A percentile compares a stretch with the other conserved stretches of the same genome.
phyloP scores from a whole-genome alignment of 139 green algal species.

The Tetradesmus obliquus region DNA sequence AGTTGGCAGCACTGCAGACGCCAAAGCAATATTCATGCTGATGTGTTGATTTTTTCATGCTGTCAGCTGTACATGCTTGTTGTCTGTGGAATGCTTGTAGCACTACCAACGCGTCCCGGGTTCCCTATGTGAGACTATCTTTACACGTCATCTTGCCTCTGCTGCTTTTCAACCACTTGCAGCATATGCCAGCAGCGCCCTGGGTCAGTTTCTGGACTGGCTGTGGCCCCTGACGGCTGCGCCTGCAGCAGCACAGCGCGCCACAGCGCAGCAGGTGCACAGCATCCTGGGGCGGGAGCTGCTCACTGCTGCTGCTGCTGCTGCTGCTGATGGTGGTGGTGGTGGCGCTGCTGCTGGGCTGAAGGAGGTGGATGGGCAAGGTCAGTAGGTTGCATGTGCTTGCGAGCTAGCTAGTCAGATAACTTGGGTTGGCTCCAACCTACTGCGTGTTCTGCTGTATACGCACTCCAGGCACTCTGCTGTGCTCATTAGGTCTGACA shows the following conservation, averaged over 20 bases:
- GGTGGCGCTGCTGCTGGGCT: not conserved
- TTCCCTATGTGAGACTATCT: too few relatives aligned
- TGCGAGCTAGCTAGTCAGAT: not conserved
- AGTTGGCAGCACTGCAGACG: not conserved
- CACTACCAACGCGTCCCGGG: too few relatives aligned
- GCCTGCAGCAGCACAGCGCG: not conserved
- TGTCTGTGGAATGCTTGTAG: not conserved
- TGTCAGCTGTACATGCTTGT: not conserved
- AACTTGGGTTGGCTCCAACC: too few relatives aligned
- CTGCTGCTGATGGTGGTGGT: not conserved
- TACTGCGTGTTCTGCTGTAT: too few relatives aligned
- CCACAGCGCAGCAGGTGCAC: slow-evolving; percentile 19
- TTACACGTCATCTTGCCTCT: too few relatives aligned
- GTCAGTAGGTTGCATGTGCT: not conserved
- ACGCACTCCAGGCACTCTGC: too few relatives aligned
- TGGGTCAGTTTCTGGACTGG: slow-evolving; percentile 4
- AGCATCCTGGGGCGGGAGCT: slow-evolving; percentile 17
- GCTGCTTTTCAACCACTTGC: too few relatives aligned
- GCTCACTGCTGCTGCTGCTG: not conserved
- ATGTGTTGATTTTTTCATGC: not conserved
- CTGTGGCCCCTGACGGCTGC: slow-evolving; percentile 22
- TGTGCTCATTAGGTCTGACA: too few relatives aligned
- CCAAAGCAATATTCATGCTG: not conserved
- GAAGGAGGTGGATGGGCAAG: slow-evolving; percentile 3
- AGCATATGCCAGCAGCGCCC: slow-evolving; percentile 9